These are phyloP conservation scores for Pestalotiopsis fici DNA, from an alignment of 2,329 filamentous ascomycete species.

Conservation along the genomic window DNA sequence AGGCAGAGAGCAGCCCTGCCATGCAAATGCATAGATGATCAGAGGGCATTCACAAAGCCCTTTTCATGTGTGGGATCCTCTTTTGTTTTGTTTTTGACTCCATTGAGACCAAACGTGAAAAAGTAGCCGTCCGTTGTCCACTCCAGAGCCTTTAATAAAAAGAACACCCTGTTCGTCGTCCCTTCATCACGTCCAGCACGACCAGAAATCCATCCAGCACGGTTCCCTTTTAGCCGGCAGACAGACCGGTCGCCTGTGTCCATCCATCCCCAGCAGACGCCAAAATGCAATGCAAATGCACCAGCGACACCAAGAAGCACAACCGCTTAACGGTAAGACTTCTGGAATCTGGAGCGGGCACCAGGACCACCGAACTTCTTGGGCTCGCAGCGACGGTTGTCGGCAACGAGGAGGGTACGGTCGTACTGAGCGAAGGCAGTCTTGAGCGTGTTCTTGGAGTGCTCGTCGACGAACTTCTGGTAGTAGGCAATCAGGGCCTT, in stretches of 20 bases:
- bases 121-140: slow-evolving; percentile 27
- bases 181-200: slow-evolving; percentile 13
- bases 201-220: slow-evolving; percentile 7
- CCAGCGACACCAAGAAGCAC: slow-evolving; percentile 18
- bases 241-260: not conserved
- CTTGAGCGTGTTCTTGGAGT: slow-evolving; percentile 99
- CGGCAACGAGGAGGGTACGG: slow-evolving; percentile 95
- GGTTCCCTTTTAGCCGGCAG: not conserved
- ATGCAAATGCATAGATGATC: slow-evolving; percentile 50
- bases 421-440: slow-evolving; percentile 94
- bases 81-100: slow-evolving; percentile 37
- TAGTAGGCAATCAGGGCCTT: slow-evolving; percentile 98
- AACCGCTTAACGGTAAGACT: slow-evolving; percentile 89
- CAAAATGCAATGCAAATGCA: slow-evolving; percentile 7
- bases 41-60: slow-evolving; percentile 33
- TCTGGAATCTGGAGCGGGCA: slow-evolving; percentile 96
- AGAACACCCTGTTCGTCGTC: slow-evolving; percentile 8
- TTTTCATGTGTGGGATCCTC: slow-evolving; percentile 28
- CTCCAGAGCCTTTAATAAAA: slow-evolving; percentile 11
- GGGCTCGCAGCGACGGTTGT: slow-evolving; percentile 98
- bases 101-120: slow-evolving; percentile 25
- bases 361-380: slow-evolving; percentile 97
- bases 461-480: slow-evolving; percentile 99
- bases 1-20: slow-evolving; percentile 42
- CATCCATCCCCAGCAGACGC: slow-evolving; percentile 7